phyloP scores from a whole-genome alignment of 2,329 filamentous ascomycete genomes.

The Cladosporium austrohemisphaericum region DNA sequence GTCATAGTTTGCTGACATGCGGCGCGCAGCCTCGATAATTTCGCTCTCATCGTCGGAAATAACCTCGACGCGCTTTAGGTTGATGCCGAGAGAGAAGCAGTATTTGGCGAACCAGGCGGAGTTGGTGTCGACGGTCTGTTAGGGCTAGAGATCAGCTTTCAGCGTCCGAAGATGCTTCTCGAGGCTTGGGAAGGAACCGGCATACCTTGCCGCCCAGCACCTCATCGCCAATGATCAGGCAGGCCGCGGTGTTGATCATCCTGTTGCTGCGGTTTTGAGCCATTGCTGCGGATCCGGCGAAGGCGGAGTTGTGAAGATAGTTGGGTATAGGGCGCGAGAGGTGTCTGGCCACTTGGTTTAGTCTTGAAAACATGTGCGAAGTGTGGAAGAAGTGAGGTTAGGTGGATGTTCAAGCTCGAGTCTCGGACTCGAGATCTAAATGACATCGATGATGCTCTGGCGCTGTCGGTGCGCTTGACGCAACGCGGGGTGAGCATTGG shows the following conservation, averaged over 20 bases:
- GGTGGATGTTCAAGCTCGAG: not conserved
- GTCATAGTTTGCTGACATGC: constrained; percentile 88
- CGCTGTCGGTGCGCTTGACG: too few relatives aligned
- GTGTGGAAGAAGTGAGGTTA: not conserved
- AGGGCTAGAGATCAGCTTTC: constrained; percentile 16
- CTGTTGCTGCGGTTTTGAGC: constrained; percentile 56
- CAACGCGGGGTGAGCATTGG: too few relatives aligned
- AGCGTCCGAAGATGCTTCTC: not conserved
- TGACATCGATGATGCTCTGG: not conserved
- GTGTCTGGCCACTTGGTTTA: constrained; percentile 71
- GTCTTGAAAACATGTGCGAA: constrained; percentile 66
- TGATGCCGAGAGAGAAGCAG: constrained; percentile 62
- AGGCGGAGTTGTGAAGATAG: constrained; percentile 48
- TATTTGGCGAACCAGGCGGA: constrained; percentile 62
- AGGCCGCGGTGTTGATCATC: constrained; percentile 83
- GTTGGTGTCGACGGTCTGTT: constrained; percentile 63
- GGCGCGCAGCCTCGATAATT: constrained; percentile 78
- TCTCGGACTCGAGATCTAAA: too few relatives aligned
- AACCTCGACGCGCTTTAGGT: constrained; percentile 82
- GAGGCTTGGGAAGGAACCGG: constrained; percentile 1
- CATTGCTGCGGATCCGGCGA: constrained; percentile 38
- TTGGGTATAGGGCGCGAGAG: constrained; percentile 61
- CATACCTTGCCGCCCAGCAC: constrained; percentile 88
- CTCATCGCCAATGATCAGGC: constrained; percentile 95
- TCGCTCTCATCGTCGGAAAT: constrained; percentile 89